These are phyloP conservation scores for Neodidymelliopsis sp. DNA, from an alignment of 2,329 filamentous ascomycete species.

Conservation along the genomic window DNA sequence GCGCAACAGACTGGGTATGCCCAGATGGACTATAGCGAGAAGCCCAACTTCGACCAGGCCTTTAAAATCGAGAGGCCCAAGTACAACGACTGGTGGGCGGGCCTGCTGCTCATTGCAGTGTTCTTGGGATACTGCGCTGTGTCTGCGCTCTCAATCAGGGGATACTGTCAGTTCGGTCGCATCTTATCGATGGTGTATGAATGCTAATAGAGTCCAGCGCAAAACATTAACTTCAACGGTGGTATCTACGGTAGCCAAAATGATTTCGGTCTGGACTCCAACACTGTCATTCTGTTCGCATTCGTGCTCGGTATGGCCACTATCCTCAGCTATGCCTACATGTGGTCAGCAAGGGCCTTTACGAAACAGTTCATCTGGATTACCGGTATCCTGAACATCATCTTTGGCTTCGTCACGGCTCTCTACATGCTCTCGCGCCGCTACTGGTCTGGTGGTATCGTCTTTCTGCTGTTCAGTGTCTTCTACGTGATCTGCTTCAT, in stretches of 20 bases:
- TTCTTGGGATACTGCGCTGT: conserved; percentile 78
- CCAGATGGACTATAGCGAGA: conserved; percentile 48
- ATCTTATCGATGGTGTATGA: neutral
- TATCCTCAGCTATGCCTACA: conserved; percentile 77
- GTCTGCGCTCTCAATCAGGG: conserved; percentile 76
- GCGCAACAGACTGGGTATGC: conserved; percentile 33
- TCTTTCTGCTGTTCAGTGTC: conserved; percentile 82
- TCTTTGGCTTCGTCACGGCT: conserved; percentile 83
- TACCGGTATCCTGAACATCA: conserved; percentile 69
- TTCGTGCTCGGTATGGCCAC: conserved; percentile 79
- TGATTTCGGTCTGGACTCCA: conserved; percentile 75
- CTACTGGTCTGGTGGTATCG: conserved; percentile 85
- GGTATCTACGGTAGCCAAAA: conserved; percentile 77
- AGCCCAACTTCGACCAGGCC: conserved; percentile 73
- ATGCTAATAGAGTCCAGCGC: conserved; percentile 47
- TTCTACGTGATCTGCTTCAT: conserved; percentile 86
- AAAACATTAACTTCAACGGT: conserved; percentile 68
- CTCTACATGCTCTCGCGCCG: conserved; percentile 81
- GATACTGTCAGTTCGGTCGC: conserved; percentile 61
- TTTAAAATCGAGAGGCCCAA: conserved; percentile 87
- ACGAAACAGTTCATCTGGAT: conserved; percentile 94
- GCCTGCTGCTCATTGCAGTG: conserved; percentile 75
- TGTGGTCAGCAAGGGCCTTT: conserved; percentile 76
- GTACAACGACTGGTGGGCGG: conserved; percentile 91
- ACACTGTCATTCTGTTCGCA: conserved; percentile 84